Evolutionary conservation across 2,329 filamentous ascomycete species (phyloP).

Genomic region (Drechslerella dactyloides): DNA sequence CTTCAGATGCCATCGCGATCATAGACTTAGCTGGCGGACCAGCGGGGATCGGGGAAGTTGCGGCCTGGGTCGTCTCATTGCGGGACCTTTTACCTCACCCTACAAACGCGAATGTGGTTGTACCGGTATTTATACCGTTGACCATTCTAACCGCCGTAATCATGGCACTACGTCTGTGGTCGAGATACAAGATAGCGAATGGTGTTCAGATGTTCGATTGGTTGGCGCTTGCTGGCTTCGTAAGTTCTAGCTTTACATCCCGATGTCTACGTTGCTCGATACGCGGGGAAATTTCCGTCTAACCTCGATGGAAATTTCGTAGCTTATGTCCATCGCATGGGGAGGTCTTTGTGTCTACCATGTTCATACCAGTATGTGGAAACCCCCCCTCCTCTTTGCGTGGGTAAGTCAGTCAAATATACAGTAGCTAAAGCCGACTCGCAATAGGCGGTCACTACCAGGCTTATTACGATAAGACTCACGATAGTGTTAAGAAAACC

Average conservation of each 20-base stretch:
- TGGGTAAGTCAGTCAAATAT: too few species aligned
- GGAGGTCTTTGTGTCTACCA: conserved; percentile 26
- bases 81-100: conserved; percentile 17
- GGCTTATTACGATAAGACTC: conserved; percentile 34
- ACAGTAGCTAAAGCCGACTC: too few species aligned
- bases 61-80: too few species aligned
- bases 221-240: conserved; percentile 28
- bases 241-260: conserved; percentile 17
- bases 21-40: too few species aligned
- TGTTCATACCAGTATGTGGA: conserved; percentile 23
- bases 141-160: conserved; percentile 34
- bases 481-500: conserved; percentile 2
- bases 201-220: conserved; percentile 45
- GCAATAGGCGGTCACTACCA: conserved; percentile 11
- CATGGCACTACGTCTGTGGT: conserved; percentile 41
- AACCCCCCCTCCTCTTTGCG: too few species aligned
- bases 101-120: conserved; percentile 11
- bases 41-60: too few species aligned
- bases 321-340: conserved; percentile 32
- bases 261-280: not conserved
- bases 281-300: not conserved
- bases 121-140: conserved; percentile 32
- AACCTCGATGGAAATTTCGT: not conserved
- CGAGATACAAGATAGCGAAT: conserved; percentile 38
- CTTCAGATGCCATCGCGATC: not conserved